Evolutionary conservation across 2,329 filamentous ascomycete species (phyloP).

Genomic region (Clonostachys chloroleuca): DNA sequence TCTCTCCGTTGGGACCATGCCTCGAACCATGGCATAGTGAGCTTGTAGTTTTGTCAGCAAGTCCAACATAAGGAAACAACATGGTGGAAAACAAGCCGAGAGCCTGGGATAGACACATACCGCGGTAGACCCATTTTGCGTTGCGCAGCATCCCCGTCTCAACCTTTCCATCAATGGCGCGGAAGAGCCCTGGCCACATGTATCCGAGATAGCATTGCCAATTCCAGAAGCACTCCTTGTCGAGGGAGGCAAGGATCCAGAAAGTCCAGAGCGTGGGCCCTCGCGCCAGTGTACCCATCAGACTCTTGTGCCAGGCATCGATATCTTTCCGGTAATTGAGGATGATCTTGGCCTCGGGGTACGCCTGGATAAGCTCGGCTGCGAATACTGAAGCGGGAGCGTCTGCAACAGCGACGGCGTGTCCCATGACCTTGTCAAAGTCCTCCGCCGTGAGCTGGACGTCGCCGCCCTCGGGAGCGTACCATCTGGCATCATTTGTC

Average conservation of each 20-base stretch:
- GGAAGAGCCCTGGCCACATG: slow-evolving; percentile 19
- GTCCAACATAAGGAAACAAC: not conserved
- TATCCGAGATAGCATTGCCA: slow-evolving; percentile 19
- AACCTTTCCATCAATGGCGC: slow-evolving; percentile 17
- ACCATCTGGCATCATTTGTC: slow-evolving; percentile 12
- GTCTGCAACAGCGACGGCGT: slow-evolving; percentile 32
- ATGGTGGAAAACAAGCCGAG: not conserved
- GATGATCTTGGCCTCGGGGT: slow-evolving; percentile 43
- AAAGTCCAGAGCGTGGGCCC: slow-evolving; percentile 3
- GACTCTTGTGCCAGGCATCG: slow-evolving; percentile 29
- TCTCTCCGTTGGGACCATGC: slow-evolving; percentile 13
- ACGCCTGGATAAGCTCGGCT: slow-evolving; percentile 36
- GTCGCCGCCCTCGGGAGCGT: slow-evolving; percentile 7
- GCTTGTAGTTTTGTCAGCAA: slow-evolving; percentile 9
- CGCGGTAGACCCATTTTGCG: slow-evolving; percentile 14
- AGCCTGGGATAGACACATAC: slow-evolving; percentile 4
- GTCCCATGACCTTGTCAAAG: slow-evolving; percentile 19
- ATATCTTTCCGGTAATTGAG: slow-evolving; percentile 29
- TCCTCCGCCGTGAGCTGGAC: slow-evolving; percentile 10
- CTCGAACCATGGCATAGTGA: slow-evolving; percentile 22
- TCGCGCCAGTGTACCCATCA: slow-evolving; percentile 14
- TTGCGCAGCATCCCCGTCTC: not conserved
- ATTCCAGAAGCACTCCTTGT: slow-evolving; percentile 20
- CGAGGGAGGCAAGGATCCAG: slow-evolving; percentile 6
- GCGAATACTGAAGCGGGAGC: slow-evolving; percentile 30